phyloP scores from a whole-genome alignment of 257 asterid genomes.

The Capsicum rhomboideum region DNA sequence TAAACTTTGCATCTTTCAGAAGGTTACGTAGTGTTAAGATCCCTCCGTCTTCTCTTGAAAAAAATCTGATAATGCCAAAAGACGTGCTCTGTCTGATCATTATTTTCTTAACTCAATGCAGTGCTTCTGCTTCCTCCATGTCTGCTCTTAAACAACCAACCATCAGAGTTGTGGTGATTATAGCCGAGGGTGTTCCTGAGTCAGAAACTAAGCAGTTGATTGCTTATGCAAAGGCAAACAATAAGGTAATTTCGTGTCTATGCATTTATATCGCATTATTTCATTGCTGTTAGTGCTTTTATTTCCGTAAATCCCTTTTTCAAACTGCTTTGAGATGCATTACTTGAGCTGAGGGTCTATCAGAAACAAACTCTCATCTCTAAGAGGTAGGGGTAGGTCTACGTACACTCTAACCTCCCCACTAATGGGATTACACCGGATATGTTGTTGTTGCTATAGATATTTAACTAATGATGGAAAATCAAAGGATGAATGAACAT shows the following conservation, averaged over 20 bases:
- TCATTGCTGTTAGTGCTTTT: neutral
- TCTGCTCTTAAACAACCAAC: constrained; percentile 95
- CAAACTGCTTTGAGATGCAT: neutral
- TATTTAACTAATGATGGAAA: neutral
- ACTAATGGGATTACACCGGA: too few relatives aligned
- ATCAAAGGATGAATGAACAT: neutral
- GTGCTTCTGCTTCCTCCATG: constrained; percentile 97
- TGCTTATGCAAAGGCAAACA: constrained; percentile 90
- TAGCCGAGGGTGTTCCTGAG: constrained; percentile 99
- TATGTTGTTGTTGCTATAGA: too few relatives aligned
- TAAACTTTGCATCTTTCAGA: constrained; percentile 92
- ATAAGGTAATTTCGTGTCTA: constrained; percentile 42
- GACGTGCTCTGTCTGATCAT: neutral
- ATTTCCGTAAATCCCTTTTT: neutral
- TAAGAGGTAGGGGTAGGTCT: too few relatives aligned
- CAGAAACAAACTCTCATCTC: neutral
- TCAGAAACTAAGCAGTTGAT: constrained; percentile 87
- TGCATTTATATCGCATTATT: neutral
- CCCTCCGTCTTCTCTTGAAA: neutral
- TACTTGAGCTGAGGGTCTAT: neutral
- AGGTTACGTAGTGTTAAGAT: constrained; percentile 35
- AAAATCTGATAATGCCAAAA: neutral
- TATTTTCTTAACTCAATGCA: constrained; percentile 19
- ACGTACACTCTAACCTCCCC: too few relatives aligned
- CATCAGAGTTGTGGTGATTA: constrained; percentile 81